phyloP scores from a whole-genome alignment of 345 rosid genomes.

The Abelmoschus esculentus region DNA sequence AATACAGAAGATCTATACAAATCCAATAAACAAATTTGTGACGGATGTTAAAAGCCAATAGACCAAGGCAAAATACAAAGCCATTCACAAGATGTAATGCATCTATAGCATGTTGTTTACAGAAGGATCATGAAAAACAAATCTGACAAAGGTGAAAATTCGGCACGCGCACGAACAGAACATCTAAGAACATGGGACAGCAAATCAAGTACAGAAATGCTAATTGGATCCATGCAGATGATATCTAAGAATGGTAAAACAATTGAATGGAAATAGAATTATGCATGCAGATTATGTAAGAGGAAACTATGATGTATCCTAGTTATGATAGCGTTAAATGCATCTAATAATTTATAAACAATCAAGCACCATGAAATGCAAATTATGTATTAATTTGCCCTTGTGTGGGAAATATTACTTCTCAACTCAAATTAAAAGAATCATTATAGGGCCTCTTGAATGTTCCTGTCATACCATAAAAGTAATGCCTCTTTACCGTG shows the following conservation, averaged over 20 bases:
- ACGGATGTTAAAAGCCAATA: too few relatives aligned
- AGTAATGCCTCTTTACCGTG: neutral
- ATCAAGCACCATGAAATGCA: conserved; percentile 7
- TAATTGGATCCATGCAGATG: neutral
- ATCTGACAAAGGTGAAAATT: neutral
- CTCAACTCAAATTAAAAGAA: conserved; percentile 22
- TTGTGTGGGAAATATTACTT: conserved; percentile 3
- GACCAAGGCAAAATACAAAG: too few relatives aligned
- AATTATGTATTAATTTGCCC: conserved; percentile 3
- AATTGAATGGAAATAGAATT: neutral
- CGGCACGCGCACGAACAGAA: neutral
- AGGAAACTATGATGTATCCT: neutral
- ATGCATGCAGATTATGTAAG: neutral
- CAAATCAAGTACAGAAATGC: neutral
- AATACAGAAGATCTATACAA: too few relatives aligned
- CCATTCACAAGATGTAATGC: too few relatives aligned
- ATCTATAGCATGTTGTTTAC: neutral
- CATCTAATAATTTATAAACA: conserved; percentile 6
- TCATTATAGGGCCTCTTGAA: conserved; percentile 33
- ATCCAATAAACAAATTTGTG: too few relatives aligned
- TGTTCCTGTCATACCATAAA: neutral
- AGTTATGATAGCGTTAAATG: neutral
- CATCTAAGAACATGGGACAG: neutral
- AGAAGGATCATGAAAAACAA: neutral
- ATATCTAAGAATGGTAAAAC: neutral